Percentiles rank a stretch among this genome's conserved stretches.
Evolutionary conservation across 306 rosid species (phyloP).

Genomic region (Gillenia trifoliata): DNA sequence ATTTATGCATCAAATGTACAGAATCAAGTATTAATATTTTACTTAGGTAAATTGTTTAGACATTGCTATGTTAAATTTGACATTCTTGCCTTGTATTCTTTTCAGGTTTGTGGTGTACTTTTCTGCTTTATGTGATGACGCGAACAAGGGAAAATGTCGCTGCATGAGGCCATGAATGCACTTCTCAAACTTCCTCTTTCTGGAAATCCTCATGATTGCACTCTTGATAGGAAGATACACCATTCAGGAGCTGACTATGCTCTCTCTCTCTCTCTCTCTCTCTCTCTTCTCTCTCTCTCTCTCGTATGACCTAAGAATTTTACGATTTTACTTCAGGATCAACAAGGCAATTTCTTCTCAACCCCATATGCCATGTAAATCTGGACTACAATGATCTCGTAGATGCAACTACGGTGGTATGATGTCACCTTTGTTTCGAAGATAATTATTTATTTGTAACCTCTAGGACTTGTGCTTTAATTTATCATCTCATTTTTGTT

Average conservation of each 20-base stretch:
- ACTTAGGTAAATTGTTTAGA: too few relatives aligned
- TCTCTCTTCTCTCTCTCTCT: too few relatives aligned
- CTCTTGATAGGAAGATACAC: conserved; percentile 34
- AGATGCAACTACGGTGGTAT: conserved; percentile 55
- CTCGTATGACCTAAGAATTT: conserved; percentile 2
- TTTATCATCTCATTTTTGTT: too few relatives aligned
- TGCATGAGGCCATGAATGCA: conserved; percentile 60
- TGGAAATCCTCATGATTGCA: conserved; percentile 45
- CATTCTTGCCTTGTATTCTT: too few relatives aligned
- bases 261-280: too few relatives aligned
- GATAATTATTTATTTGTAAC: too few relatives aligned
- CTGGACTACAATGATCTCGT: conserved; percentile 55
- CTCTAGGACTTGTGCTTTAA: too few relatives aligned
- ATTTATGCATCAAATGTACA: too few relatives aligned
- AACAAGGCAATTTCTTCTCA: conserved; percentile 47
- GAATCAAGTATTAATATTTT: too few relatives aligned
- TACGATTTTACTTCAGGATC: conserved; percentile 39
- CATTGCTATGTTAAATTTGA: conserved; percentile 36
- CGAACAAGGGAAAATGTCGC: conserved; percentile 59
- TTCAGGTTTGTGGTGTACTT: conserved; percentile 69
- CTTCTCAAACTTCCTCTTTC: conserved; percentile 44
- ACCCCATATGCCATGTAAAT: conserved; percentile 41
- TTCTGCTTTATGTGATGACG: conserved; percentile 62
- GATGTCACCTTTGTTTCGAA: background rate
- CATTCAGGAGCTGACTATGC: conserved; percentile 52